Evolutionary conservation across 345 rosid genomes (phyloP).

Genomic region (Eutrema heterophyllum): DNA sequence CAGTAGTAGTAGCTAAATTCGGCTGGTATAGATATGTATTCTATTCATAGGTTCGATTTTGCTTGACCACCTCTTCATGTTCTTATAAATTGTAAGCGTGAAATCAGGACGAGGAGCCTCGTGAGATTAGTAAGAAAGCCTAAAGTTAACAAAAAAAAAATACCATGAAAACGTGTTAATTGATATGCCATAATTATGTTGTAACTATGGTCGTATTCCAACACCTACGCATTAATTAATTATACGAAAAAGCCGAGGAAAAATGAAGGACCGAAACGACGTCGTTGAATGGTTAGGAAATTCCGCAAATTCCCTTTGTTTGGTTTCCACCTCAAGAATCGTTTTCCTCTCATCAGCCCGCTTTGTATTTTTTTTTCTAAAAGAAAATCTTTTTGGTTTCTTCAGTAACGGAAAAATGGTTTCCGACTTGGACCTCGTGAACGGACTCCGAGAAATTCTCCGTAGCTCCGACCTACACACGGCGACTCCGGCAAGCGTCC

Average conservation of each 20-base stretch:
- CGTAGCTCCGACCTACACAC: slow-evolving; percentile 64
- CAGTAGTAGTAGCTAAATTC: no score
- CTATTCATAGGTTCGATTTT: no score
- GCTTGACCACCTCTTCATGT: no score
- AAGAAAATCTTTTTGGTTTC: not conserved
- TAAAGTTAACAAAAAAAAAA: not conserved
- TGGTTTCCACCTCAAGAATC: slow-evolving; percentile 10
- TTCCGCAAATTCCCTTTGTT: slow-evolving; percentile 10
- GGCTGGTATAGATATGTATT: no score
- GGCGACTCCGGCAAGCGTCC: slow-evolving; percentile 65
- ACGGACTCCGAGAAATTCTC: slow-evolving; percentile 71
- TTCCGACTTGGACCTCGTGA: slow-evolving; percentile 62
- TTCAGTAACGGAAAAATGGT: slow-evolving; percentile 41
- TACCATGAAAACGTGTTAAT: not conserved
- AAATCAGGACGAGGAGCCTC: no score
- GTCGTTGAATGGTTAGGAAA: not conserved
- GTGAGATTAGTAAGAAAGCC: no score
- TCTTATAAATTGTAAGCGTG: no score
- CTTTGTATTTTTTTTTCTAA: not conserved
- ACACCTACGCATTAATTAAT: not conserved
- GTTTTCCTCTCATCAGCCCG: slow-evolving; percentile 19
- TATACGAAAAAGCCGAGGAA: not conserved
- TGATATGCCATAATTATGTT: not conserved
- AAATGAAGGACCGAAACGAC: not conserved
- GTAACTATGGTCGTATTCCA: not conserved